Evolutionary conservation across 805 yeast species (phyloP), one percentile per base, ranked within the genome.

Genomic region (Candida quercuum): DNA sequence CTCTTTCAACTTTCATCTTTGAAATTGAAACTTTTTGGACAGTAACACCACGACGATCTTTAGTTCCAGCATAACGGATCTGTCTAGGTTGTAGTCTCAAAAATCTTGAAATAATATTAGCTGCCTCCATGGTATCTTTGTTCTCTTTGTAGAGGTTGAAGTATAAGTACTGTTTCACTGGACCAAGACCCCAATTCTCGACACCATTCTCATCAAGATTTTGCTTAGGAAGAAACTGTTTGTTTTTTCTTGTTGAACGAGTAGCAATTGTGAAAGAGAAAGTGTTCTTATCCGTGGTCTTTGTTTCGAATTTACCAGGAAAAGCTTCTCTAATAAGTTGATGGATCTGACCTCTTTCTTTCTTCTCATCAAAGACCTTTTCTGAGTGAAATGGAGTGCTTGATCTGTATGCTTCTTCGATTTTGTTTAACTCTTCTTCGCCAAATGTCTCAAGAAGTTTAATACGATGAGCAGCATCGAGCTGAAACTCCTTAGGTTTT

Each of bases 91-190:
- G 91, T 16, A 84, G 63, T 44, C 87, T 74, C 46, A 93, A 66
- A 43, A 86, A 73, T 54, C 82, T 82, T 34, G 89, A 67, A 34
- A 93, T 64, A 20, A 83, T 61, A 15, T 78, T 72, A 1, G 93
- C 93, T 12, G 86, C 93, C 63, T 93, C 97, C 96, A 93, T 86
- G 1, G 99, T 89, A 49, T 93, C 99, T 57, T 89, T 85, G 63
- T 93, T 93, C 56, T 93, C 97, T 59, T 93, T 93, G 66, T 86
- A 88, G 20, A 93, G 65, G 11, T 84, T 77, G 53, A 89, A 82
- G 52, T 84, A 89, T 32, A 89, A 63, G 59, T 64, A 86, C 31
- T 75, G 72, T 47, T 80, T 79, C 39, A 71, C 67, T 21, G 81
- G 78, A 3, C 96, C 97, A 39, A 84, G 68, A 0, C 87, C 85